Evolutionary conservation across 2,329 filamentous ascomycete species (phyloP), one percentile per base, ranked within the genome.

Genomic region (Botrytis porri): DNA sequence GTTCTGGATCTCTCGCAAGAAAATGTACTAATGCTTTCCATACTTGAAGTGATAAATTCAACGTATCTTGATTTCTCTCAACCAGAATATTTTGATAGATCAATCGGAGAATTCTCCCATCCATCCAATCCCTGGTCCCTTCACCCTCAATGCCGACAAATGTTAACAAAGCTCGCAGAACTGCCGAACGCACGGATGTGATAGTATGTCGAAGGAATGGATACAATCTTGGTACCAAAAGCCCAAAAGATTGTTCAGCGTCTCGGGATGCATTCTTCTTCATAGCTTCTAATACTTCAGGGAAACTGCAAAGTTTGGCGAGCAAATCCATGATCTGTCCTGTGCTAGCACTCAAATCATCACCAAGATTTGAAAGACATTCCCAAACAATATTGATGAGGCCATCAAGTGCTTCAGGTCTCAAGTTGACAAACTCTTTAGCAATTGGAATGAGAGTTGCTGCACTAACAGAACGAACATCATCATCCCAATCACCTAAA

Each of bases 241-340:
- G 89, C 6, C 93, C 93, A 81, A 99, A 99, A 1, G 95, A 97
- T 72, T 95, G 92, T 77, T 95, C 92, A 20, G 93, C 88, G 79
- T 98, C 93, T 78, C 92, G 87, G 12, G 90, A 89, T 12, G 95
- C 95, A 72, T 97, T 97, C 43, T 86, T 85, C 83, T 97, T 97
- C 96, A 99, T 99, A 22, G 95, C 93, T 74, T 95, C 90, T 45
- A 99, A 84, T 12, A 98, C 95, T 83, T 97, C 89, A 0, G 93
- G 93, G 84, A 98, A 99, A 75, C 94, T 92, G 84, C 96, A 99
- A 2, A 99, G 89, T 74, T 96, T 98, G 22, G 97, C 96, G 29
- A 99, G 87, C 59, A 99, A 88, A 81, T 99, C 97, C 97, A 99
- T 99, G 71, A 99, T 97, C 73, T 94, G 97, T 65, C 96, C 96